Base-by-base conservation (phyloP, 768 basidiomycete genomes). In the Mycena venus region DNA sequence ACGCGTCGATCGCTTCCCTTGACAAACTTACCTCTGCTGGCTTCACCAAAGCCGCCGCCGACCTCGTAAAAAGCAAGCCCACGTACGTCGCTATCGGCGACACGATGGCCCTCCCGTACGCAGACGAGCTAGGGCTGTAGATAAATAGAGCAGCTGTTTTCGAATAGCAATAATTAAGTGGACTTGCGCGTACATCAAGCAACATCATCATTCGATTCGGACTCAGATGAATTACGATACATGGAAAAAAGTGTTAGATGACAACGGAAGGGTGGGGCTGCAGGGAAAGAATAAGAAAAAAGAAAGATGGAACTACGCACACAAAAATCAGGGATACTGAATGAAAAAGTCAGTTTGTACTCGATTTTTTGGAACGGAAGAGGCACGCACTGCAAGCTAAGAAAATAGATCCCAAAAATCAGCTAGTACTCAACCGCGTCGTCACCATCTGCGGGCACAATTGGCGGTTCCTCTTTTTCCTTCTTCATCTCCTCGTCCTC, bases 31-130 rank as follows among this genome's bases (percentile, higher is more conserved):
- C 91, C 55, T 88, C 89, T 17, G 83, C 90, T 60, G 86, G 90
- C 23, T 86, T 98, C 84, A 88, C 91, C 75, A 95, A 95, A 89
- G 90, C 91, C 61, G 89, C 91, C 55, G 86, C 92, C 4, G 83
- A 89, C 42, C 88, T 98, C 55, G 83, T 95, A 80, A 90, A 91
- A 82, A 83, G 87, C 77, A 95, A 96, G 85, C 95, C 97, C 23
- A 97, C 96, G 29, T 96, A 89, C 77, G 96, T 99, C 47, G 94
- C 92, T 14, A 88, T 99, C 60, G 98, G 97, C 55, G 92, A 98
- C 80, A 85, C 92, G 76, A 84, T 88, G 78, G 80, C 89, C 34
- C 88, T 99, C 59, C 98, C 98, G 17, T 93, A 93, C 81, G 90
- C 92, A 77, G 95, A 96, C 79, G 95, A 96, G 82, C 84, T 96